Percentiles rank a stretch among this genome's conserved stretches.
phyloP scores from a whole-genome alignment of 495 filamentous ascomycete genomes.

The Penicillium malachiteum region DNA sequence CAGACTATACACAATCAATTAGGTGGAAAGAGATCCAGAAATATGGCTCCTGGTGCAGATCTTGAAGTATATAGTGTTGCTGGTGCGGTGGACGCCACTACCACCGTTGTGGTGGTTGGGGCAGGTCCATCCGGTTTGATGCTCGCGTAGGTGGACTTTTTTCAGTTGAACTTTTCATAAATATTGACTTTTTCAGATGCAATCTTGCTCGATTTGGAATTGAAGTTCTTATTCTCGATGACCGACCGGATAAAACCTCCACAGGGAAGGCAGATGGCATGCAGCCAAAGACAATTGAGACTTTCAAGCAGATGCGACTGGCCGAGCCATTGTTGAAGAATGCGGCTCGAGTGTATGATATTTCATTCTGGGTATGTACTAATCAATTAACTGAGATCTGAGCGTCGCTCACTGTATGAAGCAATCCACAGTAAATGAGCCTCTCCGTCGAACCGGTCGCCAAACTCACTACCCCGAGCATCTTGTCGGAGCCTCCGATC shows the following conservation, averaged over 20 bases:
- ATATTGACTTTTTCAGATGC: slow-evolving; percentile 36
- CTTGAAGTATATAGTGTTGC: slow-evolving; percentile 20
- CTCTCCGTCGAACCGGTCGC: slow-evolving; percentile 62
- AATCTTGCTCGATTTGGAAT: slow-evolving; percentile 69
- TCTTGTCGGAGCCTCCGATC: slow-evolving; percentile 69
- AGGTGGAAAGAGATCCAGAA: slow-evolving; percentile 1
- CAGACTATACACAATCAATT: not conserved
- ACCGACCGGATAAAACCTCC: slow-evolving; percentile 63
- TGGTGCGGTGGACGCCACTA: slow-evolving; percentile 23
- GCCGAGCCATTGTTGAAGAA: slow-evolving; percentile 60
- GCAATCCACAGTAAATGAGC: slow-evolving; percentile 55
- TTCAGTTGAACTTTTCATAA: not conserved
- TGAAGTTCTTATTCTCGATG: slow-evolving; percentile 68
- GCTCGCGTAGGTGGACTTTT: slow-evolving; percentile 53
- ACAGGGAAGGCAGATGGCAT: slow-evolving; percentile 79
- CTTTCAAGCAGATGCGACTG: slow-evolving; percentile 68
- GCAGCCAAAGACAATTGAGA: slow-evolving; percentile 75
- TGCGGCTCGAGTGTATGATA: slow-evolving; percentile 67
- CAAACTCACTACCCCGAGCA: slow-evolving; percentile 67
- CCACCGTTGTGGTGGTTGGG: slow-evolving; percentile 64
- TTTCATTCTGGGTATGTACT: slow-evolving; percentile 61
- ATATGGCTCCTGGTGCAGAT: slow-evolving; percentile 32
- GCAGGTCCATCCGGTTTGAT: slow-evolving; percentile 71
- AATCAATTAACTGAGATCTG: not conserved
- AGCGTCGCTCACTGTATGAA: slow-evolving; percentile 10